Evolutionary conservation across 2,329 filamentous ascomycete species (phyloP), one percentile per base, ranked within the genome.

Genomic region (Fusarium sororula): DNA sequence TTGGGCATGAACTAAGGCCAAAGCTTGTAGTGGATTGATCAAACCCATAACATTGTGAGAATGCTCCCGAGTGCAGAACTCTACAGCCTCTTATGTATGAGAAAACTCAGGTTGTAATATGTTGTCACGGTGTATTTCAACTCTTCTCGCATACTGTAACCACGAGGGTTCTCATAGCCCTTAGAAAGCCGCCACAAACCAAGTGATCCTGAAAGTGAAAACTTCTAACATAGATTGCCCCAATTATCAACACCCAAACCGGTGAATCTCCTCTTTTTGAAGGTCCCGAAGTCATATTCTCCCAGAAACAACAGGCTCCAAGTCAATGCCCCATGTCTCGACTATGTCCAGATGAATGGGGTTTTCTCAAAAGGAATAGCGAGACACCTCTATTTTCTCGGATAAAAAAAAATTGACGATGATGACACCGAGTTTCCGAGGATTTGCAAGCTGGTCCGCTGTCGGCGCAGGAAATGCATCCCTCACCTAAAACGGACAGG

Each of bases 311-410:
- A 15, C 32, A 63, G 14, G 26, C 7, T 30, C 20, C 30, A 38
- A 61, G 24, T 22, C 26, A 26, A n/a, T 50, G 24, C n/a, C n/a
- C 20, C 28, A n/a, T 38, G 35, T 50, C 37, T 45, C 10, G 11
- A 41, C 26, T 7, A 13, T 13, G 6, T 26, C 24, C 12, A 24
- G 26, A 35, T 18, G n/a, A 35, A 55, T n/a, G 37, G 13, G 7
- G 17, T 15, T 22, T 14, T 85, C 74, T 0, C 89, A 89, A 86
- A 89, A 86, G 6, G 91, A 83, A 75, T 87, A 91, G 28, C 22
- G n/a, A 38, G 22, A 91, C 91, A 0, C 85, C 86, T 5, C 91
- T 80, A 63, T 90, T 87, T 76, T 87, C n/a, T 88, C 83, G 20
- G 26, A 30, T 20, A 26, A 35, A 48, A 35, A 48, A 48, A 7